Conservation (phyloP, 371 early-diverging fungal species). For the Mycotypha africana region DNA sequence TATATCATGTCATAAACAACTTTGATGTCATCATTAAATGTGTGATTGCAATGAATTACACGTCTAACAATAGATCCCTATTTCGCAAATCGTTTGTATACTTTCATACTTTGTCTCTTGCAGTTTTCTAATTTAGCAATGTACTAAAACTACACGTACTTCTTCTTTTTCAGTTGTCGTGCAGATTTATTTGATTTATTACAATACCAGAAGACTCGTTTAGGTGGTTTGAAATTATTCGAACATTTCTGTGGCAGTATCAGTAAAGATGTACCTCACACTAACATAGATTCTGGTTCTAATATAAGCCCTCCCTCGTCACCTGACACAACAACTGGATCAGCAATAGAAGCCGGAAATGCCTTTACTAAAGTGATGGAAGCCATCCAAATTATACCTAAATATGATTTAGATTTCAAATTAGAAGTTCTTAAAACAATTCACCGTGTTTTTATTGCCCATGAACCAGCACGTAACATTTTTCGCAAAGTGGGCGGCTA, state of each 20-base stretch:
- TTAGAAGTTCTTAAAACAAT: constrained; percentile 51
- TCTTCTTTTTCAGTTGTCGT: constrained; percentile 30
- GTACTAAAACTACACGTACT: no score
- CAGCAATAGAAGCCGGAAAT: constrained; percentile 6
- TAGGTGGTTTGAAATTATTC: constrained; percentile 46
- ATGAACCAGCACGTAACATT: constrained; percentile 40
- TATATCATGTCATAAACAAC: constrained; percentile 38
- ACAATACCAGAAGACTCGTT: constrained; percentile 48
- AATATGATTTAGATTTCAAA: constrained; percentile 54
- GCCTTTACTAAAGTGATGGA: constrained; percentile 56
- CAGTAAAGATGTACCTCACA: constrained; percentile 10
- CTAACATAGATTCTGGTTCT: no score
- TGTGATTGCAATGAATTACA: constrained; percentile 39
- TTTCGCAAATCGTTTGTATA: constrained; percentile 35
- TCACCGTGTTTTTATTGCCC: constrained; percentile 42
- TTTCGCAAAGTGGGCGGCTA: constrained; percentile 63
- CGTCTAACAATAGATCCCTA: constrained; percentile 20
- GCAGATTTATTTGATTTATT: constrained; percentile 57
- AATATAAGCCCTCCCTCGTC: no score
- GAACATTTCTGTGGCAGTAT: constrained; percentile 41
- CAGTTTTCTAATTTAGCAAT: no score
- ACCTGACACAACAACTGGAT: neutral
- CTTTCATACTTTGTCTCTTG: no score
- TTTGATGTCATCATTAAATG: constrained; percentile 52
- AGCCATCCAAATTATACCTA: constrained; percentile 50